Evolutionary conservation across 2,329 filamentous ascomycete genomes (phyloP).

Genomic region (Colletotrichum sp.): DNA sequence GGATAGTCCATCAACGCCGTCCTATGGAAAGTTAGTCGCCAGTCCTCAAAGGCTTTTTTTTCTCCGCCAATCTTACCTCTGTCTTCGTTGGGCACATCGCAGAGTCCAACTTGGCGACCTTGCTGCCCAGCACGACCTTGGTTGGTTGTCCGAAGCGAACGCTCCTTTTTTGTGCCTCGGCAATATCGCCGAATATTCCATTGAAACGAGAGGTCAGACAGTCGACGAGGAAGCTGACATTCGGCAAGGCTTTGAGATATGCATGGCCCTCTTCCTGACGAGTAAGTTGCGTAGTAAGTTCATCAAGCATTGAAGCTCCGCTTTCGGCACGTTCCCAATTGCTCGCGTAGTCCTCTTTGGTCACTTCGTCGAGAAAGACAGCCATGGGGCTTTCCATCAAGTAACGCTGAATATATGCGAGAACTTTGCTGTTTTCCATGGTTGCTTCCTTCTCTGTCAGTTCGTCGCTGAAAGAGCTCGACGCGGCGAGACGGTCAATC

Average conservation of each 20-base stretch:
- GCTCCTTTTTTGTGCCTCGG: slow-evolving; percentile 71
- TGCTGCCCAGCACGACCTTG: slow-evolving; percentile 48
- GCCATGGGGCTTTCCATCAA: slow-evolving; percentile 70
- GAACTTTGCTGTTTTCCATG: slow-evolving; percentile 74
- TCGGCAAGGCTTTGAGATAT: slow-evolving; percentile 58
- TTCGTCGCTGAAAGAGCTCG: slow-evolving; percentile 69
- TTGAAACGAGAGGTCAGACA: slow-evolving; percentile 63
- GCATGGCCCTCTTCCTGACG: slow-evolving; percentile 50
- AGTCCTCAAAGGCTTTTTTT: neutral
- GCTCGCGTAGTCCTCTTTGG: slow-evolving; percentile 55
- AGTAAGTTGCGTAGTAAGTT: slow-evolving; percentile 48
- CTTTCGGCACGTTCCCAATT: slow-evolving; percentile 47
- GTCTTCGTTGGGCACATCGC: slow-evolving; percentile 51
- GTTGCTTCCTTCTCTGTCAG: slow-evolving; percentile 78
- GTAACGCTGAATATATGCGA: slow-evolving; percentile 79
- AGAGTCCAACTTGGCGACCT: slow-evolving; percentile 59
- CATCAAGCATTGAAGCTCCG: slow-evolving; percentile 41
- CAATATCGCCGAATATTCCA: slow-evolving; percentile 70
- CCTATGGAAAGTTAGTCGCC: slow-evolving; percentile 5
- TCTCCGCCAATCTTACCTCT: slow-evolving; percentile 33
- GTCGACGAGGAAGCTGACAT: slow-evolving; percentile 67
- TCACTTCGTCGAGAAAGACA: slow-evolving; percentile 60
- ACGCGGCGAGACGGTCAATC: slow-evolving; percentile 77
- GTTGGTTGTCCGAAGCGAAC: slow-evolving; percentile 69
- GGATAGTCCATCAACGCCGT: slow-evolving; percentile 39